Conservation (phyloP, 2,329 filamentous ascomycete species). For the Hymenoscyphus albidus region DNA sequence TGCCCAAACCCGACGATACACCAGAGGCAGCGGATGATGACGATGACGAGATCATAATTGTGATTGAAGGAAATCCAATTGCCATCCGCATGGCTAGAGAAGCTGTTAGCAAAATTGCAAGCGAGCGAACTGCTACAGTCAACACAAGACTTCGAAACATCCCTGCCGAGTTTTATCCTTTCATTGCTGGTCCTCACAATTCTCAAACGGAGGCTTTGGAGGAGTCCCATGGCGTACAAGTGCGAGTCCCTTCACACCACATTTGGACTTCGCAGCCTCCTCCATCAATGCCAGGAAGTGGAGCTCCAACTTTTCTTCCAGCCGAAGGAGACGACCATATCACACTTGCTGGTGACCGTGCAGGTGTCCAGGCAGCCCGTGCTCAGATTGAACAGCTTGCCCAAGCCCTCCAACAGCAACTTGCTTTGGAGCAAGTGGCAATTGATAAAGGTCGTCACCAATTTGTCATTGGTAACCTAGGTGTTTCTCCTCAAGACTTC, state of each 20-base stretch:
- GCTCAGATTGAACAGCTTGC: conserved; percentile 77
- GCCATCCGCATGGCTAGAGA: conserved; percentile 79
- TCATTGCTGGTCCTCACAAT: conserved; percentile 80
- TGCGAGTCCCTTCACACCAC: conserved; percentile 80
- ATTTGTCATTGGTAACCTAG: conserved; percentile 86
- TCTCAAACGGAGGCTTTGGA: conserved; percentile 64
- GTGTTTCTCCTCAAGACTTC: conserved; percentile 78
- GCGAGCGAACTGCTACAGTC: conserved; percentile 77
- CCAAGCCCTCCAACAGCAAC: conserved; percentile 68
- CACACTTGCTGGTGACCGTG: conserved; percentile 78
- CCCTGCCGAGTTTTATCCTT: conserved; percentile 90
- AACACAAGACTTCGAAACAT: conserved; percentile 79
- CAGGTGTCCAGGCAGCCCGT: conserved; percentile 73
- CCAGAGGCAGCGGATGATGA: conserved; percentile 59
- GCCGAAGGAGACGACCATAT: conserved; percentile 74
- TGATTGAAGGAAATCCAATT: conserved; percentile 86
- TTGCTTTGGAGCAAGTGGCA: conserved; percentile 73
- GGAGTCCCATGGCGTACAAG: conserved; percentile 68
- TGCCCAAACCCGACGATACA: conserved; percentile 73
- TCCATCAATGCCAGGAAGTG: conserved; percentile 56
- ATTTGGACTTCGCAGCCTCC: conserved; percentile 66
- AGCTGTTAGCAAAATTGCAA: conserved; percentile 82
- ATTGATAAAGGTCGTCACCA: conserved; percentile 88
- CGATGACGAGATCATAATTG: conserved; percentile 79
- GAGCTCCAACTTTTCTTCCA: conserved; percentile 66